Base-by-base conservation (phyloP, 2,329 filamentous ascomycete species). In the Fusarium newnesense region DNA sequence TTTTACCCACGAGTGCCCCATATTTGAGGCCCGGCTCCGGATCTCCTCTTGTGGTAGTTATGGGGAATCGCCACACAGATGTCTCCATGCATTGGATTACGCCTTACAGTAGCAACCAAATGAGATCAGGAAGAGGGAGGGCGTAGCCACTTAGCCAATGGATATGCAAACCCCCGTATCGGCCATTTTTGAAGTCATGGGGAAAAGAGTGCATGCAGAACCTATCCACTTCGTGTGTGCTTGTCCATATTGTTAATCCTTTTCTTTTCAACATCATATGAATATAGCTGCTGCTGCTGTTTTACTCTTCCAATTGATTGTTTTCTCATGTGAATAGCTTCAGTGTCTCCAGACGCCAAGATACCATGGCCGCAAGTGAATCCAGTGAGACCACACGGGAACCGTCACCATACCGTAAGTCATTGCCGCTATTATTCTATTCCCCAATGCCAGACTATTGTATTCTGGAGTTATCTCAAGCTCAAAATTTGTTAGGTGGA, bases 361-460 rank as follows among this genome's bases (percentile, higher is more conserved):
- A 50, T 57, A 72, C 64, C 43, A 79, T 79, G 77, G 53, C 75
- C 39, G 36, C 60, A 47, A 77, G 75, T 67, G 74, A 78, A 61
- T 79, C 77, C 24, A 77, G 76, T 60, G 76, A 77, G 40, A 79
- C 78, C 19, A 71, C 77, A 40, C 74, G 71, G 49, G 77, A 78
- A 56, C 54, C 69, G 30, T 78, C 75, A 52, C 76, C 74, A 39
- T 74, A 74, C 64, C 70, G 76, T 78, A 73, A 78, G 76, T 78
- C 44, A 37, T 57, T 47, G 37, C 50, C 44, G 43, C 34, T 37
- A 36, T 26, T 60, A 13, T 59, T 26, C 24, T 54, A 18, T 32
- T 47, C 19, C 42, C 15, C 39, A n/a, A 37, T 37, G 26, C 65
- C 44, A 37, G 50, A 44, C 9, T 26, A 40, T 52, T 56, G 7